These are phyloP conservation scores for Penicillium crustosum DNA, from an alignment of 2,329 filamentous ascomycete species.

Conservation along the genomic window DNA sequence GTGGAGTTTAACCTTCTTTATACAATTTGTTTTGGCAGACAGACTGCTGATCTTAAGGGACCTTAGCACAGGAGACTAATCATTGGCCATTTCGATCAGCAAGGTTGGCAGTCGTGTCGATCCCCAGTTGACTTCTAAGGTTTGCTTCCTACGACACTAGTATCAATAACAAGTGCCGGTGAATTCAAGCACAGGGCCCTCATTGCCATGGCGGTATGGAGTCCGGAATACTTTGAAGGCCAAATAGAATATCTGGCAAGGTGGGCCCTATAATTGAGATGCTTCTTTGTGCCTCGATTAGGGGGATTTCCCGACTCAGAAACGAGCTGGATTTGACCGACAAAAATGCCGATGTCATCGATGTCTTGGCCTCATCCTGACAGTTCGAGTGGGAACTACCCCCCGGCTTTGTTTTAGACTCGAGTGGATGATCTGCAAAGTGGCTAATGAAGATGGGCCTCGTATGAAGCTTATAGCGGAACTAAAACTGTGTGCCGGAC, in stretches of 20 bases:
- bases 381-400: background rate
- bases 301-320: too few species aligned
- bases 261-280: too few species aligned
- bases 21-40: background rate
- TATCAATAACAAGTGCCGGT: too few species aligned
- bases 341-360: background rate
- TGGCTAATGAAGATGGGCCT: constrained; percentile 23
- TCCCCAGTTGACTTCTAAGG: background rate
- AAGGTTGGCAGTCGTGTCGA: background rate
- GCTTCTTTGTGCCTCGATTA: too few species aligned
- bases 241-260: too few species aligned
- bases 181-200: too few species aligned
- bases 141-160: background rate
- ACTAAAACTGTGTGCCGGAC: background rate
- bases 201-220: too few species aligned
- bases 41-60: background rate
- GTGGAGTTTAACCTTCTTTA: background rate
- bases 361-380: background rate
- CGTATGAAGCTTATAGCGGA: constrained; percentile 18
- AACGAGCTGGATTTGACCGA: too few species aligned
- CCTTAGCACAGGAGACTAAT: background rate
- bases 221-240: too few species aligned
- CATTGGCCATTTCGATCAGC: background rate
- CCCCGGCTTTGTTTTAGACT: background rate
- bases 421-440: constrained; percentile 14